Evolutionary conservation across 2,329 filamentous ascomycete species (phyloP).

Genomic region (Hymenoscyphus fraxineus): DNA sequence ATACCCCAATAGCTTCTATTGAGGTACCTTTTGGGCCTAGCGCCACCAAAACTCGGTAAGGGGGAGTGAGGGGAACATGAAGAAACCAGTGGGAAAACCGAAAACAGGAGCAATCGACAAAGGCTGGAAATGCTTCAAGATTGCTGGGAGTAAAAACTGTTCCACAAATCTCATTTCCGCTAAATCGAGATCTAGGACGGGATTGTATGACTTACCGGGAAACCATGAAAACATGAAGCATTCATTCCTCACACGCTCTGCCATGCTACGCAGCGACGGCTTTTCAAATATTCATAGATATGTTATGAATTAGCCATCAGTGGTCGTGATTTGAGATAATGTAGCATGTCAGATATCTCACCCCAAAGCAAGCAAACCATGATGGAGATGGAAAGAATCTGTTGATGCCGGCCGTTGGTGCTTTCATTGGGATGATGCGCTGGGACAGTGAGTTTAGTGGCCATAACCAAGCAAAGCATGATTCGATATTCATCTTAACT

Average conservation of each 20-base stretch:
- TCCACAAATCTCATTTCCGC: not conserved
- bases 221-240: not conserved
- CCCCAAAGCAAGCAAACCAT: not conserved
- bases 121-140: not conserved
- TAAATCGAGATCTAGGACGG: not conserved
- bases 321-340: no score
- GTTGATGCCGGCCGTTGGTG: not conserved
- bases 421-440: not conserved
- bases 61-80: not conserved
- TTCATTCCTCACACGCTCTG: not conserved
- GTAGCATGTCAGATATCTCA: not conserved
- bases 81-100: not conserved
- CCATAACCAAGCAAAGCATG: not conserved
- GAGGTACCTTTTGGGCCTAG: constrained; percentile 15
- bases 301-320: no score
- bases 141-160: not conserved
- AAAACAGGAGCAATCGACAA: not conserved
- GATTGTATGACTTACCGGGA: not conserved
- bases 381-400: not conserved
- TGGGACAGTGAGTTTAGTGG: not conserved
- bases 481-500: not conserved
- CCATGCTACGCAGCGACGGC: not conserved
- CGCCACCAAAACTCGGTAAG: not conserved
- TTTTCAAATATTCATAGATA: not conserved
- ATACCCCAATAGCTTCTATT: constrained; percentile 13